Evolutionary conservation across 345 rosid species (phyloP), one percentile per base, ranked within the genome.

Genomic region (Atalantia buxifolia): DNA sequence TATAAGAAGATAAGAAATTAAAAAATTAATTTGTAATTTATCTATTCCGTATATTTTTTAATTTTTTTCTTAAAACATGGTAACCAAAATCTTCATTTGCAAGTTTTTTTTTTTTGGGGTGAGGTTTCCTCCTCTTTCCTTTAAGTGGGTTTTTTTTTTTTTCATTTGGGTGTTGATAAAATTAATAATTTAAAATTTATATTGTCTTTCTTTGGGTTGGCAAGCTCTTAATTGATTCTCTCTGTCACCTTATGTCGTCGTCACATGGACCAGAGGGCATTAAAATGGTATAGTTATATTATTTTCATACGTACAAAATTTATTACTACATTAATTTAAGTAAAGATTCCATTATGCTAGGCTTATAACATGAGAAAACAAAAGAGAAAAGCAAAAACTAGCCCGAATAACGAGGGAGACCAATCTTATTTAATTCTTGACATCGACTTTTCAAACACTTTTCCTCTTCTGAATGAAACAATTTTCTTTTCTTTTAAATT

Each of bases 371-470:
- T 59, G 18, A 48, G 74, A 27, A 19, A 48, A 28, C 57, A 18
- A 16, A 50, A 0, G 5, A 9, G 21, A 9, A 61, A 28, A 14
- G 18, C 28, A 50, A 77, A 74, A 74, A 67, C 35, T 61, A 50
- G 74, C 83, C 83, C 83, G 72, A 77, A 30, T 72, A 72, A 77
- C 80, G 83, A 81, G 83, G 80, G 19, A 31, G 36, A 24, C 38
- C 31, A 14, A 71, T 40, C 79, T 9, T 67, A 81, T 68, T 81
- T 77, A 77, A 66, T 72, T 70, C 71, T 73, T 60, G 75, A 73
- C 77, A 73, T 77, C 78, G 80, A 77, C 77, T 48, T 59, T 61
- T 77, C 81, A 73, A 73, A 24, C 42, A 9, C 45, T n/a, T 19
- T 30, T 25, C 33, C 27, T 53, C 40, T 28, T 70, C 31, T 31